phyloP scores from a whole-genome alignment of 345 rosid species.

The Heritiera littoralis region DNA sequence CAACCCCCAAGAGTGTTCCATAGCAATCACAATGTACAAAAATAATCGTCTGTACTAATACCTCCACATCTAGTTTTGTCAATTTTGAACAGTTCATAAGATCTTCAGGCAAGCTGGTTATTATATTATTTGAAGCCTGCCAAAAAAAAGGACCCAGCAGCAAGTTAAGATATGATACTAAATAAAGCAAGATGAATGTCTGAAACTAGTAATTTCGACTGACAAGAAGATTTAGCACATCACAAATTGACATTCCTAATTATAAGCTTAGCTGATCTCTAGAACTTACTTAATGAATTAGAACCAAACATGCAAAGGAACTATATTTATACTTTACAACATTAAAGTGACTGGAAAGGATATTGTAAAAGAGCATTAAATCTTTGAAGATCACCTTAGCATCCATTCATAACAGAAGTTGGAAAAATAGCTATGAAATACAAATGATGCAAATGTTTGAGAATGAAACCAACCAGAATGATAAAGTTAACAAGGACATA shows the following conservation, averaged over 20 bases:
- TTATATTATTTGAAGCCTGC: conserved; percentile 77
- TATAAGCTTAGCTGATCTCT: not conserved
- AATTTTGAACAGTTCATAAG: conserved; percentile 68
- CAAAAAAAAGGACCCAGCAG: not conserved
- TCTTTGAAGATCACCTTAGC: not conserved
- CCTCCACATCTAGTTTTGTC: conserved; percentile 86
- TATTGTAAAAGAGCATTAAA: not conserved
- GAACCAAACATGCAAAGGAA: not conserved
- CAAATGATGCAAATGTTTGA: not conserved
- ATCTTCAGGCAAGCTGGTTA: conserved; percentile 69
- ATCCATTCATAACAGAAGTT: not conserved
- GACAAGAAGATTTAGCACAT: conserved; percentile 14
- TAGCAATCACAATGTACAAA: not conserved
- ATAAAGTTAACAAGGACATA: not conserved
- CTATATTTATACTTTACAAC: not conserved
- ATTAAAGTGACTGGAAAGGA: not conserved
- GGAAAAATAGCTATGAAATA: not conserved
- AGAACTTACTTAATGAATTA: not conserved
- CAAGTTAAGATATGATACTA: not conserved
- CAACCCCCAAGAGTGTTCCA: conserved; percentile 12
- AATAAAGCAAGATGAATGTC: conserved; percentile 1
- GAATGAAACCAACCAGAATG: not conserved
- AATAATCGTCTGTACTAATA: conserved; percentile 28
- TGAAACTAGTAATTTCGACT: not conserved
- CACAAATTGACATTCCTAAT: not conserved